phyloP scores from a whole-genome alignment of 208 protist genomes.

The Leishmania guyanensis region DNA sequence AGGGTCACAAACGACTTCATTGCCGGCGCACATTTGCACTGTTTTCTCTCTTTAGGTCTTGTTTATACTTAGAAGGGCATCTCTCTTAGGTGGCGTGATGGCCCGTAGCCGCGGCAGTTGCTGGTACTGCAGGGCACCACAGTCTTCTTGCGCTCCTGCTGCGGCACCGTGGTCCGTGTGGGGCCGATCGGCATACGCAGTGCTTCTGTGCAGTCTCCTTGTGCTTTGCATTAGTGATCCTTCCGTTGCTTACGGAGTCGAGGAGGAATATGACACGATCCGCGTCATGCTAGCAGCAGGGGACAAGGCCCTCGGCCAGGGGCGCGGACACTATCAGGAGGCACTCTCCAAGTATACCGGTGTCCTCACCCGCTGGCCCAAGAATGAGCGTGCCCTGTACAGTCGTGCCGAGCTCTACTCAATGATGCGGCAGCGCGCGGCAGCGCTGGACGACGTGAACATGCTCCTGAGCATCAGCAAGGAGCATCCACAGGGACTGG shows the following conservation, averaged over 20 bases:
- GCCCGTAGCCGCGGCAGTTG: neutral
- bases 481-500: slow-evolving; percentile 50
- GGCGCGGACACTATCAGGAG: slow-evolving; percentile 72
- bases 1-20: neutral
- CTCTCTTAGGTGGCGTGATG: neutral
- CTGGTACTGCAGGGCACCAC: neutral
- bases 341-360: slow-evolving; percentile 88
- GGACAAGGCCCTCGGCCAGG: slow-evolving; percentile 69
- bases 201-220: neutral
- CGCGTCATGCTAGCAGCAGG: slow-evolving; percentile 61
- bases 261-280: slow-evolving; percentile 42
- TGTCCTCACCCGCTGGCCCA: slow-evolving; percentile 56
- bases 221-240: neutral
- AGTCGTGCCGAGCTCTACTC: slow-evolving; percentile 80
- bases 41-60: neutral
- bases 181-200: neutral
- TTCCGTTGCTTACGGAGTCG: neutral
- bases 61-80: neutral
- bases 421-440: slow-evolving; percentile 53
- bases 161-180: neutral
- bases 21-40: neutral
- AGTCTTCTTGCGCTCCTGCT: neutral
- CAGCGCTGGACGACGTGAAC: slow-evolving; percentile 65
- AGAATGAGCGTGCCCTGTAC: slow-evolving; percentile 67
- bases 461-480: slow-evolving; percentile 43